Evolutionary conservation across 164 flowering plant species (phyloP), one percentile per base, ranked within the genome.

Genomic region (Malania oleifera): DNA sequence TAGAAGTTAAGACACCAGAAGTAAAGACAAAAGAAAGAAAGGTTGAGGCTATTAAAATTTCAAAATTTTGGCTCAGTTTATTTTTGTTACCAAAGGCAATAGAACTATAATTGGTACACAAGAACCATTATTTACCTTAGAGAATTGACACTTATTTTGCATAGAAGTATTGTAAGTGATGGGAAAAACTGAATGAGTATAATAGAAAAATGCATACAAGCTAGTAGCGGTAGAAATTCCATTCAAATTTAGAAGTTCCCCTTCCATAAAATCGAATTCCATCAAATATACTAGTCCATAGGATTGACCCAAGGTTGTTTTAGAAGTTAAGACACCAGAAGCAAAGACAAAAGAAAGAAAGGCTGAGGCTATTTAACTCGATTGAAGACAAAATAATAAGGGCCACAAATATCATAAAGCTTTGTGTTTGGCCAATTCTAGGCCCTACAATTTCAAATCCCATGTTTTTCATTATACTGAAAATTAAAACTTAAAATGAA

Each of bases 1-100:
- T 18, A 55, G 86, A 78, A 46, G 95, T 87, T 37, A 91, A 19
- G 18, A 85, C 92, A 63, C 96, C 98, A 43, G 69, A 70, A 2
- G 81, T 84, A 14, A 96, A 91, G 1, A 91, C 53, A 57, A 67
- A 73, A 14, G 86, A 63, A 23, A 82, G 81, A n/a, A n/a, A n/a
- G n/a, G n/a, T n/a, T n/a, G n/a, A n/a, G n/a, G n/a, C n/a, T n/a
- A n/a, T n/a, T n/a, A n/a, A n/a, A n/a, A n/a, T n/a, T n/a, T n/a
- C n/a, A n/a, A n/a, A n/a, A n/a, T n/a, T n/a, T n/a, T n/a, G n/a
- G n/a, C n/a, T n/a, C n/a, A n/a, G n/a, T n/a, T n/a, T n/a, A n/a
- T n/a, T n/a, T n/a, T n/a, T n/a, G n/a, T n/a, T n/a, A n/a, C n/a
- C n/a, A n/a, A n/a, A n/a, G n/a, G n/a, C n/a, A n/a, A n/a, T n/a